Base-by-base conservation (phyloP, 208 protist species). In the Borovskyia barvae region DNA sequence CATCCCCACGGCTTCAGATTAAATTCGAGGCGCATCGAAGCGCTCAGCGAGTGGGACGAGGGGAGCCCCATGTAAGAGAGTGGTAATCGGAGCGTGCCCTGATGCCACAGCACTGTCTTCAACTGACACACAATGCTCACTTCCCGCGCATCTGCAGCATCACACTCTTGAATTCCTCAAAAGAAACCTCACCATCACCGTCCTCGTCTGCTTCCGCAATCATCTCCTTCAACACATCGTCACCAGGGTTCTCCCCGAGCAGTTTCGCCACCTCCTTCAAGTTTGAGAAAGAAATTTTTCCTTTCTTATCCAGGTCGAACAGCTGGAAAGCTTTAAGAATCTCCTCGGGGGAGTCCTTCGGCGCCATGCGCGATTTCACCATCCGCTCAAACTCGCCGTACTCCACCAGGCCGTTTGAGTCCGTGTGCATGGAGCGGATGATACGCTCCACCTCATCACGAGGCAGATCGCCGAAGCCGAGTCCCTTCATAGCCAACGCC, bases 141-240 rank as follows among this genome's bases (percentile, higher is more conserved):
- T 94, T 95, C 25, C 88, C 85, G 25, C 77, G 72, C 88, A 92
- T 95, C 74, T 91, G 85, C 37, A 90, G 80, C 88, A 95, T 95
- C 49, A 99, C 97, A 25, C 71, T 90, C 67, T 98, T 92, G 66
- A 99, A 99, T 43, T 99, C 97, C 30, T 97, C 85, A 60, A 98
- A 91, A 39, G 77, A 96, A 19, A 99, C 90, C 49, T 96, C 93
- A 30, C 97, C 97, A 75, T 98, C 97, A 36, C 96, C 90, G 71
- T 99, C 96, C 42, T 93, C 67, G 66, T 99, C 97, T 1, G 96
- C 96, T 64, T 98, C 95, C 7, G 94, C 84, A 49, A 99, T 98
- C 97, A 99, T 99, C 75, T 97, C 95, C 70, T 96, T 81, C 28
- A 99, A 73, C 30, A 99, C 97, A 7, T 98, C 97, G 48, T 99